Percentiles rank a stretch among this genome's conserved stretches.
Conservation (phyloP, 2,329 filamentous ascomycete species). For the Ophiostoma pallidulum region DNA sequence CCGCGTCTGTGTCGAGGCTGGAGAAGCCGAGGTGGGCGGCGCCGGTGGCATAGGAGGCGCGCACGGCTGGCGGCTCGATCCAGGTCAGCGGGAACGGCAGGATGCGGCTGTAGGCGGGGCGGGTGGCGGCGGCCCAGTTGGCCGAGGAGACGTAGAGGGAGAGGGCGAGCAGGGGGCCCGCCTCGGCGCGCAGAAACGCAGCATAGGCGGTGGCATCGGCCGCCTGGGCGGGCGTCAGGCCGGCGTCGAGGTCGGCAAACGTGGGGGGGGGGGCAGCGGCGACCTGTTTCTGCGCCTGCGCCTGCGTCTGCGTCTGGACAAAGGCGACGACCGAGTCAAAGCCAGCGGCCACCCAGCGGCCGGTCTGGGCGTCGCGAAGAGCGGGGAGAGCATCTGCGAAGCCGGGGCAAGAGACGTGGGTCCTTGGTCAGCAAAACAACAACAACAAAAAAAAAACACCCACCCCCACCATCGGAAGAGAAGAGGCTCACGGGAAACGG, state of each 20-base stretch:
- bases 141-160: conserved; percentile 83
- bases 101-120: conserved; percentile 69
- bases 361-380: conserved; percentile 39
- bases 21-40: conserved; percentile 63
- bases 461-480: no score
- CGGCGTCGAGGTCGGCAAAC: conserved; percentile 28
- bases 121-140: conserved; percentile 71
- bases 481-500: conserved; percentile 41
- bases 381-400: conserved; percentile 44
- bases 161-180: conserved; percentile 71
- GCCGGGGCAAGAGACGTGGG: no score
- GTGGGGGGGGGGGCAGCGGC: conserved; percentile 19
- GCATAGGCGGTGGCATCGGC: conserved; percentile 45
- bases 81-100: conserved; percentile 84
- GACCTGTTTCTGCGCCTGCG: no score
- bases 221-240: conserved; percentile 29
- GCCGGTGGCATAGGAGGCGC: conserved; percentile 57
- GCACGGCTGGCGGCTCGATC: conserved; percentile 66
- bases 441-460: conserved; percentile 4
- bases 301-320: conserved; percentile 30
- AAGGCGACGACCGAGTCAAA: conserved; percentile 53
- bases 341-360: conserved; percentile 47
- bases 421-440: no score
- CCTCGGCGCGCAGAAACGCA: conserved; percentile 64
- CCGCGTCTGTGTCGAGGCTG: conserved; percentile 48